Evolutionary conservation across 768 basidiomycete genomes (phyloP), one percentile per base, ranked within the genome.

Genomic region (Podaxis sp.): DNA sequence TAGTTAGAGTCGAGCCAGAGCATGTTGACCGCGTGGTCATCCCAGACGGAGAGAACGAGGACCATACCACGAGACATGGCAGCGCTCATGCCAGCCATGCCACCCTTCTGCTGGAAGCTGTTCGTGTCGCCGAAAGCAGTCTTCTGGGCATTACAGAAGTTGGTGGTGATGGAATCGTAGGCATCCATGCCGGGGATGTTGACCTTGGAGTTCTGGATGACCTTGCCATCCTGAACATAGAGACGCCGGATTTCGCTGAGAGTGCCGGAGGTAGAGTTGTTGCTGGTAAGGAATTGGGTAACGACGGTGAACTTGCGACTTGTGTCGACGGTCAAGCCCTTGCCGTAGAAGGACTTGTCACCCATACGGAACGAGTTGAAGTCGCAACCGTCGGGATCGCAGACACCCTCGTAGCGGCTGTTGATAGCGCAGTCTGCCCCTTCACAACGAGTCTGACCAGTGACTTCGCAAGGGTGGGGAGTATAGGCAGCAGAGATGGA

Each of bases 321-420:
- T 70, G 83, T 85, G 76, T 85, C 80, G 71, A 85, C 78, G 59
- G 75, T 82, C 69, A 69, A 66, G 63, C 79, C 79, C n/a, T 69
- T 68, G 44, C 84, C 84, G 69, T 78, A 77, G 80, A 84, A 86
- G 57, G 69, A 63, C 62, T 65, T 68, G 68, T 73, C 69, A 38
- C 84, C 83, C 80, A 82, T 77, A 69, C 84, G 83, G 79, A 69
- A 86, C 30, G 84, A 82, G 81, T 85, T 86, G 80, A 84, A 86
- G 68, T 85, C 84, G 72, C 84, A 86, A 52, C 84, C 84, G 65
- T 82, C 82, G 65, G 76, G 75, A 73, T 86, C 84, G 73, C 84
- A 86, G 48, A 81, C 69, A 51, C 79, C 78, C 66, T 68, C 72
- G 70, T 79, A 76, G 61, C 81, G 73, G 69, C 75, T 68, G 66